These are phyloP conservation scores for Ilex paraguariensis DNA, from an alignment of 305 asterid species.

Conservation along the genomic window DNA sequence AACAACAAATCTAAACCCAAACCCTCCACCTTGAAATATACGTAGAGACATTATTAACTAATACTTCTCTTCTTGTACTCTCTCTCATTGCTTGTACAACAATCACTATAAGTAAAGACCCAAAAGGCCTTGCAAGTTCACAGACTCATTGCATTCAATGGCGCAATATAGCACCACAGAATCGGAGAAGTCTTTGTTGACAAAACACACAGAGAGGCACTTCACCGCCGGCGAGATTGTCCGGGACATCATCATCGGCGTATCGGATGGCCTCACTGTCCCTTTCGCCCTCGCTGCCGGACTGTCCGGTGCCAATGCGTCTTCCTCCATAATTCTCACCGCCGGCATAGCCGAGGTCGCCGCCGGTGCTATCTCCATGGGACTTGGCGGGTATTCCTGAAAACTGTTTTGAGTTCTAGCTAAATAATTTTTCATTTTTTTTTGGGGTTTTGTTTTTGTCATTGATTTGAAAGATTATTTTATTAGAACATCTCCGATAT, in stretches of 20 bases:
- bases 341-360: slow-evolving; percentile 95
- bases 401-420: not conserved
- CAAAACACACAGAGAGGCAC: slow-evolving; percentile 71
- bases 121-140: no score
- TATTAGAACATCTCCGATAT: not conserved
- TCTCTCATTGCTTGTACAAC: no score
- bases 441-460: not conserved
- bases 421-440: no score
- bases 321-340: slow-evolving; percentile 85
- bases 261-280: slow-evolving; percentile 89
- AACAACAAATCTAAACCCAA: no score
- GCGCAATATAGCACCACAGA: slow-evolving; percentile 15
- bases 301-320: slow-evolving; percentile 85
- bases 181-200: slow-evolving; percentile 32
- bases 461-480: not conserved
- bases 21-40: no score
- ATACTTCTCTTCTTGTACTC: no score
- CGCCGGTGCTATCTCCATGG: slow-evolving; percentile 98
- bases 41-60: no score
- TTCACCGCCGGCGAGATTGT: slow-evolving; percentile 91
- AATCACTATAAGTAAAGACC: no score
- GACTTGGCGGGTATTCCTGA: slow-evolving; percentile 79
- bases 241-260: slow-evolving; percentile 88
- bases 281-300: slow-evolving; percentile 98
- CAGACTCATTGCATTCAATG: not conserved